Conservation (phyloP, 345 rosid species). For the Populus simonii region DNA sequence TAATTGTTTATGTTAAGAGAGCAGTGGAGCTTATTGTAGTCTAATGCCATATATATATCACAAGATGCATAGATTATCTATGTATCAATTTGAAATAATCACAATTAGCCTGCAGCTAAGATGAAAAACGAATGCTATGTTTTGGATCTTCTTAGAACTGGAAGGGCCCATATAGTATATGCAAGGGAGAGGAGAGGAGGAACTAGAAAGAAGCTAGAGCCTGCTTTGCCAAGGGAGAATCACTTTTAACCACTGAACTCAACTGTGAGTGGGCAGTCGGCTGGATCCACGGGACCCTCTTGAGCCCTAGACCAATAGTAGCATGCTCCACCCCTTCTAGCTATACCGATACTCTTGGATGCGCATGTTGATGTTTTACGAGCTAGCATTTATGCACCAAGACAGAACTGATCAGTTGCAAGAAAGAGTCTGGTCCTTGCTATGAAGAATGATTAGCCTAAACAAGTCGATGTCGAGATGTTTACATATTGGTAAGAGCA, state of each 20-base stretch:
- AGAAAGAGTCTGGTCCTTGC: neutral
- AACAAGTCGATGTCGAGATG: too few relatives aligned
- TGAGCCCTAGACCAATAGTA: too few relatives aligned
- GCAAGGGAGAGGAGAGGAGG: neutral
- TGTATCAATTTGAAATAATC: too few relatives aligned
- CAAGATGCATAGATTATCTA: too few relatives aligned
- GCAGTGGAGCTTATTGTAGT: neutral
- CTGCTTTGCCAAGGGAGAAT: neutral
- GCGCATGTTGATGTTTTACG: neutral
- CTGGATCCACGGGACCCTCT: neutral
- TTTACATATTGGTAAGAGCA: too few relatives aligned
- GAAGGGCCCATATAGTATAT: too few relatives aligned
- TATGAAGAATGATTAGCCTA: neutral
- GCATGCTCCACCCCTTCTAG: too few relatives aligned
- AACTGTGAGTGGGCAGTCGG: neutral
- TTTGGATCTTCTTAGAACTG: too few relatives aligned
- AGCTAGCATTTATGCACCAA: neutral
- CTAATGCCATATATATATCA: neutral
- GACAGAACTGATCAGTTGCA: neutral
- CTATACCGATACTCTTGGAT: neutral
- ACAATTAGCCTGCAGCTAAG: too few relatives aligned
- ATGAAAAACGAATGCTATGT: too few relatives aligned
- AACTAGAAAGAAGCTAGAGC: neutral
- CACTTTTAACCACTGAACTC: neutral
- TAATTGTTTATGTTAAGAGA: neutral